phyloP scores from a whole-genome alignment of 768 basidiomycete species.

The Boletus edulis region DNA sequence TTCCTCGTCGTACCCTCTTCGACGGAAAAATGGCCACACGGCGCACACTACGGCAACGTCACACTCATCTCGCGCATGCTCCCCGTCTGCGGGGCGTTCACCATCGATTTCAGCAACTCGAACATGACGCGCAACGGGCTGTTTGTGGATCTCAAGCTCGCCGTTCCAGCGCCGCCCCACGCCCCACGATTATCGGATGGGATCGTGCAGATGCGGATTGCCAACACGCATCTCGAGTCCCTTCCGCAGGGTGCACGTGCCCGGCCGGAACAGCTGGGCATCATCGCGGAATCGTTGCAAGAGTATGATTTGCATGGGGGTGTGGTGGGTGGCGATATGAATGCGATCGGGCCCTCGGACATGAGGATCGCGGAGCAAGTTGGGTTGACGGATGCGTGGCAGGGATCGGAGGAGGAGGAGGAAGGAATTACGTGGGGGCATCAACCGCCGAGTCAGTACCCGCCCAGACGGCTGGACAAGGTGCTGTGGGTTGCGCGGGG shows the following conservation, averaged over 20 bases:
- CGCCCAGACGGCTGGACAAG: constrained; percentile 62
- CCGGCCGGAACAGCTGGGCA: constrained; percentile 48
- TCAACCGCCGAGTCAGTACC: constrained; percentile 47
- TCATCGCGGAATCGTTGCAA: constrained; percentile 50
- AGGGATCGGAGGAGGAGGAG: constrained; percentile 40
- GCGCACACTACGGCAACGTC: constrained; percentile 58
- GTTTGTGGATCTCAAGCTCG: constrained; percentile 53
- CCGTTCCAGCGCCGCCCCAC: constrained; percentile 32
- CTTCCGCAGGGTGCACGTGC: constrained; percentile 45
- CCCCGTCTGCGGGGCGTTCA: constrained; percentile 45
- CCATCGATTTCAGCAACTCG: constrained; percentile 53
- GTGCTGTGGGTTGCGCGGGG: constrained; percentile 53
- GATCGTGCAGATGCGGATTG: constrained; percentile 52
- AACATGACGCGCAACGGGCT: constrained; percentile 54
- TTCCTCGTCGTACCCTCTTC: constrained; percentile 59
- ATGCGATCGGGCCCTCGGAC: constrained; percentile 54
- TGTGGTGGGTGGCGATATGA: constrained; percentile 72
- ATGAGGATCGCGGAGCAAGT: constrained; percentile 38
- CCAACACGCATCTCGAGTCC: constrained; percentile 78
- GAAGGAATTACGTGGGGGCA: constrained; percentile 68
- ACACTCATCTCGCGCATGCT: constrained; percentile 64
- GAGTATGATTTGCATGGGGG: constrained; percentile 51
- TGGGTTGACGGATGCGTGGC: constrained; percentile 63
- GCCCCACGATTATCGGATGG: constrained; percentile 33
- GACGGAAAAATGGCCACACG: constrained; percentile 51